These are phyloP conservation scores for Malassezia nana DNA, from an alignment of 1,284 basidiomycete genomes.

Conservation along the genomic window DNA sequence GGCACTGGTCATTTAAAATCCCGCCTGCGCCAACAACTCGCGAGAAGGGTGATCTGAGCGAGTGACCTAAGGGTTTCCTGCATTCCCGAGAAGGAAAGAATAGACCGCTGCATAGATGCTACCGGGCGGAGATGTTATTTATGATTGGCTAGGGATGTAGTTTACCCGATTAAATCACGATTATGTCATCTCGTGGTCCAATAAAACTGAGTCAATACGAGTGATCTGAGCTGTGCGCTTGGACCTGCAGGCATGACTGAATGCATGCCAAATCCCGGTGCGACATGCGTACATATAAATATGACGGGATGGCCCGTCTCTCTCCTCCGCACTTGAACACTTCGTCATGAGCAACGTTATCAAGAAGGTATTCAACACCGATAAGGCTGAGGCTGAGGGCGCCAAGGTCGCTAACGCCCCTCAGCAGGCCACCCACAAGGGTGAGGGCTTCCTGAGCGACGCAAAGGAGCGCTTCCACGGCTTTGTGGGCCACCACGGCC, in stretches of 20 bases:
- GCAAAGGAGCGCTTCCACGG: conserved; percentile 1
- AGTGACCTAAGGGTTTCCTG: background rate
- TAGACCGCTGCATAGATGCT: conserved; percentile 5
- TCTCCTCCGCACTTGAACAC: background rate
- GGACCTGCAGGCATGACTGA: background rate
- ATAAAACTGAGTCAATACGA: background rate
- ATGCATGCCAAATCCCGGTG: conserved; percentile 5
- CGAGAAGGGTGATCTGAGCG: background rate
- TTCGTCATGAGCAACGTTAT: conserved; percentile 19
- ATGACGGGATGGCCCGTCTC: background rate
- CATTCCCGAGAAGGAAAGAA: conserved; percentile 2
- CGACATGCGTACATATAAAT: conserved; percentile 6
- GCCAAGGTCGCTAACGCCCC: background rate
- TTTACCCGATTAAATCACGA: conserved; percentile 4
- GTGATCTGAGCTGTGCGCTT: background rate
- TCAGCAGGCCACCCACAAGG: conserved; percentile 1
- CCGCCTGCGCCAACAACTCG: background rate
- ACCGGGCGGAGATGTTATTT: background rate
- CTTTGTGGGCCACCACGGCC: background rate
- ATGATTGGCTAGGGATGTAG: background rate
- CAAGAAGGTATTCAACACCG: conserved; percentile 22
- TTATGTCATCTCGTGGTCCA: background rate
- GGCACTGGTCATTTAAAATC: background rate
- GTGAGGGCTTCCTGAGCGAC: conserved; percentile 1
- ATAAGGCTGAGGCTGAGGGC: conserved; percentile 12